Evolutionary conservation across 768 basidiomycete species (phyloP).

Genomic region (Tephrocybe sp.): DNA sequence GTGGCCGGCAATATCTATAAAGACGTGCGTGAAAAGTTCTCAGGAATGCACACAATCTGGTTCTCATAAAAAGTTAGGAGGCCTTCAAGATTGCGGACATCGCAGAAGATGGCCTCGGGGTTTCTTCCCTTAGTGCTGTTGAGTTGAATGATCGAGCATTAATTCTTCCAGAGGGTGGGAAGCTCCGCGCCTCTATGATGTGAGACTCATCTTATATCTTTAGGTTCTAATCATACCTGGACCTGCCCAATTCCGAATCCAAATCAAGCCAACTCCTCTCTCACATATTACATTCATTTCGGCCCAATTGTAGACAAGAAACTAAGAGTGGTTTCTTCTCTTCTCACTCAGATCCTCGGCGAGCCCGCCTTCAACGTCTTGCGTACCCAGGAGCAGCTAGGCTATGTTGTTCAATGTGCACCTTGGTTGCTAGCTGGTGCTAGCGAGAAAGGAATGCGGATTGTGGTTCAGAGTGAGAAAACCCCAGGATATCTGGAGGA

Average conservation of each 20-base stretch:
- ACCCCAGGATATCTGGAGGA: constrained; percentile 77
- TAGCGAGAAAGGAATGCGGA: constrained; percentile 72
- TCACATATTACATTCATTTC: constrained; percentile 84
- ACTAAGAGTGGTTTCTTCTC: constrained; percentile 62
- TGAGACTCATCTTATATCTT: constrained; percentile 1
- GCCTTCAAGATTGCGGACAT: constrained; percentile 72
- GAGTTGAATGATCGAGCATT: constrained; percentile 60
- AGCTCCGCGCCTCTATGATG: background rate
- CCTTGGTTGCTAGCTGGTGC: constrained; percentile 60
- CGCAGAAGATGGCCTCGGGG: constrained; percentile 63
- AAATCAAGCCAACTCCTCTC: constrained; percentile 82
- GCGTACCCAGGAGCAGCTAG: constrained; percentile 93
- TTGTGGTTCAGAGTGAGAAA: constrained; percentile 89
- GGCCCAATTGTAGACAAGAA: constrained; percentile 66
- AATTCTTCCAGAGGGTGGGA: constrained; percentile 68
- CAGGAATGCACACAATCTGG: background rate
- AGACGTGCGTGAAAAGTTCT: constrained; percentile 52
- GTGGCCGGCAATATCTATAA: constrained; percentile 84
- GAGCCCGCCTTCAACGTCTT: constrained; percentile 92
- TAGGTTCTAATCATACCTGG: constrained; percentile 74
- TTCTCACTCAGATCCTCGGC: constrained; percentile 82
- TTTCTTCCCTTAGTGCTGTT: constrained; percentile 51
- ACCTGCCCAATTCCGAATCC: constrained; percentile 71
- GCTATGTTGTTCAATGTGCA: constrained; percentile 80
- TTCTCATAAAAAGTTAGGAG: constrained; percentile 47